Base-by-base conservation (phyloP, 257 asterid genomes). In the Solanum neorickii region DNA sequence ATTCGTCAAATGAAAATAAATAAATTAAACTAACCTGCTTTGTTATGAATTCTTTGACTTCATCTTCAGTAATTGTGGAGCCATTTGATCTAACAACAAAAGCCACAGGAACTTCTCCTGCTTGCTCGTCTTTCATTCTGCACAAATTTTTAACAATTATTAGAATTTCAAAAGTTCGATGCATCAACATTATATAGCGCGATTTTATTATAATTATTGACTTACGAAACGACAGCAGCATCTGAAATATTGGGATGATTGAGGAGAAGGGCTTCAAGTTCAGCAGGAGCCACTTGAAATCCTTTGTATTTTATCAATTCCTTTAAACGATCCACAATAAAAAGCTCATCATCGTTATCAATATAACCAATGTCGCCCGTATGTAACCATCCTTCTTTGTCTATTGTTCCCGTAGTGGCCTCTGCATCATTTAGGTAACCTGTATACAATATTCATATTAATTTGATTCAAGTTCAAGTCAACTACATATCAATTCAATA, bases 41-140 rank as follows among this genome's bases (percentile, higher is more conserved):
- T 33, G 98, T 91, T 29, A 96, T 44, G 42, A 91, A 95, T 84
- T 95, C 94, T 90, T 93, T 96, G 89, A 96, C 91, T 82, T 94
- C 98, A 87, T 95, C 95, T 92, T 94, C 98, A 5, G 93, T 90
- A 39, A 95, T 84, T 21, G 44, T 86, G 60, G 92, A 90, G 5
- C 93, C 98, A 23, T 80, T 96, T n/a, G 94, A 90, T 86, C 82
- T 92, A 41, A 93, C 99, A 20, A 94, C 96, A 90, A 93, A 96
- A 46, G 98, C 99, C 89, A 96, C 97, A 33, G 99, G 99, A 44
- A 96, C 93, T 92, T 96, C 99, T 74, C 99, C 99, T 9, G 98
- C 98, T 70, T 89, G 88, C 89, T 95, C 97, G 86, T 96, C 98
- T 82, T 88, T 90, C 99, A 96, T 90, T 23, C 99, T 96, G 95